A percentile compares a stretch with the other conserved stretches of the same genome.
phyloP scores from a whole-genome alignment of 2,329 filamentous ascomycete species.

The Pseudocercospora musae region DNA sequence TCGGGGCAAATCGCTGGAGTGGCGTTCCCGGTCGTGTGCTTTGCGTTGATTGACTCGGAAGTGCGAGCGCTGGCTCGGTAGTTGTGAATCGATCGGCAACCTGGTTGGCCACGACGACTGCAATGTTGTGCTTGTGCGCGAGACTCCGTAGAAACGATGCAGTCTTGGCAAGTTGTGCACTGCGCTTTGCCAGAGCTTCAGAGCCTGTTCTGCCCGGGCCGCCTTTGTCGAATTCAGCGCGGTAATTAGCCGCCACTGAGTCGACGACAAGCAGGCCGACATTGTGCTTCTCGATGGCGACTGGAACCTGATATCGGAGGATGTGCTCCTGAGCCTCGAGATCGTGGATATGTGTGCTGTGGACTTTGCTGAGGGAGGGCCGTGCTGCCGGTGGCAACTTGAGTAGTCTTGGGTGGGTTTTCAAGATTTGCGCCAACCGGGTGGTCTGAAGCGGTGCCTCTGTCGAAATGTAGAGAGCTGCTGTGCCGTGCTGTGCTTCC shows the following conservation, averaged over 20 bases:
- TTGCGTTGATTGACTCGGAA: constrained; percentile 19
- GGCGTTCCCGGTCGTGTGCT: constrained; percentile 21
- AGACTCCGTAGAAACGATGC: constrained; percentile 73
- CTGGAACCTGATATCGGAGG: constrained; percentile 84
- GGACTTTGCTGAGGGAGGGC: constrained; percentile 71
- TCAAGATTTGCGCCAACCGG: constrained; percentile 76
- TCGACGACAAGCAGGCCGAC: constrained; percentile 84
- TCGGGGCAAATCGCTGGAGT: background rate
- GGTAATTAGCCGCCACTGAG: constrained; percentile 92
- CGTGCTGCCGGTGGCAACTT: constrained; percentile 39
- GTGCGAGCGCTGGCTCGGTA: constrained; percentile 8
- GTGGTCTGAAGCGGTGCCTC: constrained; percentile 80
- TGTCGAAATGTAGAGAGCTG: constrained; percentile 86
- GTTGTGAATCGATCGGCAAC: constrained; percentile 77
- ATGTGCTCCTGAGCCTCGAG: constrained; percentile 96
- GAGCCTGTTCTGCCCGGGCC: constrained; percentile 28
- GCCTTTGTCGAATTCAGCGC: constrained; percentile 73
- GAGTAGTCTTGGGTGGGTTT: constrained; percentile 60
- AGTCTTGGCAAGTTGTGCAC: constrained; percentile 71
- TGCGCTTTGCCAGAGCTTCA: constrained; percentile 70
- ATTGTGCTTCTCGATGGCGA: constrained; percentile 70
- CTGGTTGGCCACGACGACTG: constrained; percentile 91
- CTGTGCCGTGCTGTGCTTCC: background rate
- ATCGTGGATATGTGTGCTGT: constrained; percentile 80
- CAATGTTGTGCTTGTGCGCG: constrained; percentile 70